Conservation (phyloP, 345 rosid genomes). For the Acer negundo region DNA sequence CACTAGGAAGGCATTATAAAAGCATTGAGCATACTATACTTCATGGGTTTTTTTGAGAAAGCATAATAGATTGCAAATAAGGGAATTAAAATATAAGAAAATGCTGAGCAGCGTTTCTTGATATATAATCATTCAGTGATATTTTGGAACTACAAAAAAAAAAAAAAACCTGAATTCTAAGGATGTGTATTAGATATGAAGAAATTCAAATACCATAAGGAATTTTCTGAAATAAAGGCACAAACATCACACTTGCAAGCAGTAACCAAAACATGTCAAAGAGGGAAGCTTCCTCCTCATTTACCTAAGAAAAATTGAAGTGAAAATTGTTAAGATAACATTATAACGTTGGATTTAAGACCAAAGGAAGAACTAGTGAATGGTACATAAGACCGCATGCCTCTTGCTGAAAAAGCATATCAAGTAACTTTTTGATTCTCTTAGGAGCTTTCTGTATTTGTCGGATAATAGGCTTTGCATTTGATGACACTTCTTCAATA, state of each 20-base stretch:
- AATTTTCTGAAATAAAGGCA: constrained; percentile 93
- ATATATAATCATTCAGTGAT: no score
- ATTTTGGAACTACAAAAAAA: no score
- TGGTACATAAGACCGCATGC: constrained; percentile 34
- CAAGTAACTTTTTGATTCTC: constrained; percentile 65
- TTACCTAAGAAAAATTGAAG: constrained; percentile 50
- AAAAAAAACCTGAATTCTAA: no score
- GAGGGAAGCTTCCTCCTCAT: constrained; percentile 96
- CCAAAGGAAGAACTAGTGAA: constrained; percentile 18
- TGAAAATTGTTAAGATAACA: constrained; percentile 14
- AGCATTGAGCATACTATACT: no score
- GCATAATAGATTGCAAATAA: no score
- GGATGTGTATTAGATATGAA: not conserved
- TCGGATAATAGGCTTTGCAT: constrained; percentile 64
- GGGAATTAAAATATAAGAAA: no score
- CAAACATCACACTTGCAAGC: constrained; percentile 97
- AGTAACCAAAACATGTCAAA: constrained; percentile 85
- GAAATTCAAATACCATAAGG: constrained; percentile 73
- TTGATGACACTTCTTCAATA: constrained; percentile 77
- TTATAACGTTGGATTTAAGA: constrained; percentile 2
- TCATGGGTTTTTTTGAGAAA: no score
- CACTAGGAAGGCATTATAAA: no score
- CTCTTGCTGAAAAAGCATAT: constrained; percentile 87
- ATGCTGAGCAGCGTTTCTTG: no score
- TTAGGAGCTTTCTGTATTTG: constrained; percentile 67